A percentile compares a stretch with the other conserved stretches of the same genome.
Conservation (phyloP, 352 stramenopile genomes). For the Phytopythium cucurbitacearum region DNA sequence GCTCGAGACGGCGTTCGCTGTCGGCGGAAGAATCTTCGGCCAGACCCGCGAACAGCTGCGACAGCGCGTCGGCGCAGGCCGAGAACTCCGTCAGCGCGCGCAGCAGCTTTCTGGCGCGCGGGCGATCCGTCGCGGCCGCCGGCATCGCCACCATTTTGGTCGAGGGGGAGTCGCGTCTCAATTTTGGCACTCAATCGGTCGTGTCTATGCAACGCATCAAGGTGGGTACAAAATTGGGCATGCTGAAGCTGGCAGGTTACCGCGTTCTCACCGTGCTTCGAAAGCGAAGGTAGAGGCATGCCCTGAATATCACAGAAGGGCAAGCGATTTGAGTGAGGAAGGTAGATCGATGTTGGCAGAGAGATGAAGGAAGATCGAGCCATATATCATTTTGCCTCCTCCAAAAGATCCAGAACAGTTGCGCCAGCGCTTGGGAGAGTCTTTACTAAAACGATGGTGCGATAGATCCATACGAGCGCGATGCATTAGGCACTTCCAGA, state of each 20-base stretch:
- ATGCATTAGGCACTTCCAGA: too few species aligned
- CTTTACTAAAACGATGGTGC: too few species aligned
- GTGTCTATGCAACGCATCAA: slow-evolving; percentile 12
- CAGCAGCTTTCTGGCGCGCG: slow-evolving; percentile 36
- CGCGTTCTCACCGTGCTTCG: background rate
- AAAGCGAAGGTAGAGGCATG: background rate
- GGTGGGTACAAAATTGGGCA: too few species aligned
- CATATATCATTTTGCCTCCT: too few species aligned
- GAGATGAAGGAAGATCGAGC: too few species aligned
- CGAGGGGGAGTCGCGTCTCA: slow-evolving; percentile 12
- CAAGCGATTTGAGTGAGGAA: too few species aligned
- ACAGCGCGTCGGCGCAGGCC: slow-evolving; percentile 35
- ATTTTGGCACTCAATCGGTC: slow-evolving; percentile 6
- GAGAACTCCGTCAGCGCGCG: slow-evolving; percentile 60
- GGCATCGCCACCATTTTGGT: slow-evolving; percentile 3
- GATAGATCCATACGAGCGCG: too few species aligned
- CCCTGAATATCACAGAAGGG: too few species aligned
- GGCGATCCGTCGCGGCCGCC: slow-evolving; percentile 14
- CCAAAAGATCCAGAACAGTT: too few species aligned
- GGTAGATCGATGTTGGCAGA: too few species aligned
- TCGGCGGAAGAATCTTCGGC: slow-evolving; percentile 8
- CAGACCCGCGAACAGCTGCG: slow-evolving; percentile 39
- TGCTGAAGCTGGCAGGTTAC: too few species aligned
- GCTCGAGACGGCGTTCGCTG: slow-evolving; percentile 8
- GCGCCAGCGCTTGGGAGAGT: too few species aligned